Percentiles rank a stretch among this genome's conserved stretches.
phyloP scores from a whole-genome alignment of 257 asterid species.

The Solanum habrochaites region DNA sequence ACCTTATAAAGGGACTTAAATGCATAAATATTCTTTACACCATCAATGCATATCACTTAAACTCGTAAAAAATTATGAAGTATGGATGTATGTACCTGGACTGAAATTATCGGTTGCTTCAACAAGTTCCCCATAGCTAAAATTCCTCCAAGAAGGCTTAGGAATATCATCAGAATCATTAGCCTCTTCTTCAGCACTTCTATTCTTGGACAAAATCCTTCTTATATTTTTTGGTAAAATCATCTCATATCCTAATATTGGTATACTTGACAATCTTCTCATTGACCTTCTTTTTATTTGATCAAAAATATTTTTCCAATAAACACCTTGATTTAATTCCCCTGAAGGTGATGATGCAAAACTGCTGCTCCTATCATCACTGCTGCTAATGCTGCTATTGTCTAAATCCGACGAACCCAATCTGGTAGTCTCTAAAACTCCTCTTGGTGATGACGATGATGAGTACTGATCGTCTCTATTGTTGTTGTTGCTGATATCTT shows the following conservation, averaged over 20 bases:
- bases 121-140: slow-evolving; percentile 34
- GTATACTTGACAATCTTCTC: slow-evolving; percentile 24
- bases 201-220: slow-evolving; percentile 39
- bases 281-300: slow-evolving; percentile 37
- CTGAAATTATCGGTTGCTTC: slow-evolving; percentile 57
- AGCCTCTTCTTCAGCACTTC: slow-evolving; percentile 34
- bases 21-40: not conserved
- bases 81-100: slow-evolving; percentile 31
- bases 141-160: slow-evolving; percentile 80
- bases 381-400: slow-evolving; percentile 11
- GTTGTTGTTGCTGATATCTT: not conserved
- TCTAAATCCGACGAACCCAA: slow-evolving; percentile 32
- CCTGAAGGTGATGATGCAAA: slow-evolving; percentile 10
- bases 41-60: not conserved
- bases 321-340: slow-evolving; percentile 7
- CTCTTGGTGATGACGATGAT: slow-evolving; percentile 44
- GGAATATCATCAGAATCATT: slow-evolving; percentile 26
- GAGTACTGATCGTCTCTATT: not conserved
- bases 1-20: not conserved
- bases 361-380: slow-evolving; percentile 26
- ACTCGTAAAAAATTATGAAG: not conserved
- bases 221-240: slow-evolving; percentile 37
- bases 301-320: slow-evolving; percentile 53
- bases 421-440: slow-evolving; percentile 53
- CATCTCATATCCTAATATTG: slow-evolving; percentile 15